These are phyloP conservation scores for Scheffersomyces titani DNA, from an alignment of 1,139 yeast genomes.

Conservation along the genomic window DNA sequence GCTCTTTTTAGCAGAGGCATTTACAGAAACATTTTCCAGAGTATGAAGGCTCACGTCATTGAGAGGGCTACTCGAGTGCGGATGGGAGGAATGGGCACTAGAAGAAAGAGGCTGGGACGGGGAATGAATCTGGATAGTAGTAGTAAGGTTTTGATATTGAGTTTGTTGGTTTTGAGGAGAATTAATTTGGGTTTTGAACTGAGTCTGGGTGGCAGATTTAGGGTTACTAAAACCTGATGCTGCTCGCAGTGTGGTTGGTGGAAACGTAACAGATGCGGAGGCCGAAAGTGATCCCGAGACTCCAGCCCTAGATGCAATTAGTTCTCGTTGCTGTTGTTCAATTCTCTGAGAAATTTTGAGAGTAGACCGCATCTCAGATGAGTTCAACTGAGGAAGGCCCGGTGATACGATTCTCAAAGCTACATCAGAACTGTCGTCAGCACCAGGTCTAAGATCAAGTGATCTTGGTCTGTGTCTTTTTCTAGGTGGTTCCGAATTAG, in stretches of 20 bases:
- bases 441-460: conserved; percentile 17
- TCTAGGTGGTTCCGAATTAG: conserved; percentile 1
- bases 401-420: conserved; percentile 47
- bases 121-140: neutral
- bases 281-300: conserved; percentile 2
- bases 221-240: neutral
- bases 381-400: conserved; percentile 45
- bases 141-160: neutral
- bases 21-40: neutral
- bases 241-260: neutral
- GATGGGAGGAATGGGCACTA: neutral
- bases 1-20: neutral
- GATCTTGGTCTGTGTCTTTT: conserved; percentile 29
- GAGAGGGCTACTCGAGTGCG: neutral
- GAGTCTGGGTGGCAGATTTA: neutral
- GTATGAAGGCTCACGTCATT: neutral
- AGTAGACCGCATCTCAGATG: conserved; percentile 48
- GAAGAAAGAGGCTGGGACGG: neutral
- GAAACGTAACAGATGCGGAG: conserved; percentile 6
- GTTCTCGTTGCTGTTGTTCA: conserved; percentile 47
- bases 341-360: conserved; percentile 47
- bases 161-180: neutral
- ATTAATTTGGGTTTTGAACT: neutral
- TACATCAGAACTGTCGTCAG: conserved; percentile 20
- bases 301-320: conserved; percentile 42